Evolutionary conservation across 495 filamentous ascomycete species (phyloP).

Genomic region (Gamarada debralockiae): DNA sequence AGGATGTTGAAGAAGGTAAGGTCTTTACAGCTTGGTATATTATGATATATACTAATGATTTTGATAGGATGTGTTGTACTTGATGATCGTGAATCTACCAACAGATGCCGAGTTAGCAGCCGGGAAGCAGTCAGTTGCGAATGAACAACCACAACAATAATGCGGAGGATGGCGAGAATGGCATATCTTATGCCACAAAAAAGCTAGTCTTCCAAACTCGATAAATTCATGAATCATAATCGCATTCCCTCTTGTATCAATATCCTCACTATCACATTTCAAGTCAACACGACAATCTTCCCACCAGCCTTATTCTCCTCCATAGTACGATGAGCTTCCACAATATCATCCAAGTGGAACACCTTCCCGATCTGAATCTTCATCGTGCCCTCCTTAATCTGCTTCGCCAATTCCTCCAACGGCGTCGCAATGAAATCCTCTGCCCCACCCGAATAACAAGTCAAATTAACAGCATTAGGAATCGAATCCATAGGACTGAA

Average conservation of each 20-base stretch:
- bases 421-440: slow-evolving; percentile 44
- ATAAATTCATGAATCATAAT: no score
- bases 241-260: not conserved
- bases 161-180: no score
- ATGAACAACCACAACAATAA: no score
- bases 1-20: slow-evolving; percentile 29
- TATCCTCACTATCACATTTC: not conserved
- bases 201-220: no score
- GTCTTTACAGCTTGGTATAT: not conserved
- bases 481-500: slow-evolving; percentile 45
- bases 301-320: slow-evolving; percentile 35
- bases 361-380: slow-evolving; percentile 21
- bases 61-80: slow-evolving; percentile 43
- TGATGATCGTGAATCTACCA: slow-evolving; percentile 51
- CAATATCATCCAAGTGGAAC: slow-evolving; percentile 47
- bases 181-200: no score
- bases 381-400: slow-evolving; percentile 39
- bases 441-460: slow-evolving; percentile 37
- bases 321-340: slow-evolving; percentile 28
- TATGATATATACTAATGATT: not conserved
- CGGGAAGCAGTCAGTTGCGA: not conserved
- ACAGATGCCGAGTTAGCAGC: slow-evolving; percentile 37
- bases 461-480: slow-evolving; percentile 40
- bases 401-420: slow-evolving; percentile 37
- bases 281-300: slow-evolving; percentile 32